phyloP scores from a whole-genome alignment of 176 grass and related monocot species.

The Guadua angustifolia region DNA sequence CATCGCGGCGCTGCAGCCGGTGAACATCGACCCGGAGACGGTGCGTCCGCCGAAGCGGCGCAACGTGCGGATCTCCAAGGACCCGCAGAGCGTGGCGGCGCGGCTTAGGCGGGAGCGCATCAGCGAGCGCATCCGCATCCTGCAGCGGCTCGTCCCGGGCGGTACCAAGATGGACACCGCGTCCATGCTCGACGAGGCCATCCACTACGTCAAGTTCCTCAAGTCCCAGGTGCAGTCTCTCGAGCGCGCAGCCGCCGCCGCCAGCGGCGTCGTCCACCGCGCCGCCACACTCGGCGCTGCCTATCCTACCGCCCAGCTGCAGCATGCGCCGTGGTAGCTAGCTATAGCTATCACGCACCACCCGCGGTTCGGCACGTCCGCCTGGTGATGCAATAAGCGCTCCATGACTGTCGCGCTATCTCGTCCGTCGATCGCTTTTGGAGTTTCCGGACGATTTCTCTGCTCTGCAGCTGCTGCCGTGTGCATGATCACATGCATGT shows the following conservation, averaged over 20 bases:
- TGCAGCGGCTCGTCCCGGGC: slow-evolving; percentile 88
- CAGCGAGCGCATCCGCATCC: slow-evolving; percentile 92
- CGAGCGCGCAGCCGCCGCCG: slow-evolving; percentile 62
- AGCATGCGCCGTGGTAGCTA: slow-evolving; percentile 38
- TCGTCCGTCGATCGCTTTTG: slow-evolving; percentile 36
- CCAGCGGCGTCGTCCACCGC: slow-evolving; percentile 27
- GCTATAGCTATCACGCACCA: neutral
- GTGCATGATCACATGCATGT: slow-evolving; percentile 47
- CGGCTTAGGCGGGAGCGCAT: slow-evolving; percentile 86
- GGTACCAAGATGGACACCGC: slow-evolving; percentile 99
- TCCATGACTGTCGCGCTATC: neutral
- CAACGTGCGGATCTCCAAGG: slow-evolving; percentile 91
- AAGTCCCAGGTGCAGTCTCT: slow-evolving; percentile 92
- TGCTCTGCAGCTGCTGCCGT: neutral
- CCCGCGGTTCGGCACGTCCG: neutral
- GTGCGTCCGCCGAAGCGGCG: slow-evolving; percentile 79
- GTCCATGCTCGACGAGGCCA: slow-evolving; percentile 97
- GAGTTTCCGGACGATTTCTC: slow-evolving; percentile 9
- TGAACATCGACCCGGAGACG: slow-evolving; percentile 71
- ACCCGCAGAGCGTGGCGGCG: slow-evolving; percentile 96
- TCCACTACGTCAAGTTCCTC: slow-evolving; percentile 97
- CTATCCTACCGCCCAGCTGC: slow-evolving; percentile 32
- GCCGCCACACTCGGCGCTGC: slow-evolving; percentile 49
- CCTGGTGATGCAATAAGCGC: slow-evolving; percentile 15
- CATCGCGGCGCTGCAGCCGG: slow-evolving; percentile 87